Evolutionary conservation across 805 yeast genomes (phyloP).

Genomic region (Pichia cephalocereana): DNA sequence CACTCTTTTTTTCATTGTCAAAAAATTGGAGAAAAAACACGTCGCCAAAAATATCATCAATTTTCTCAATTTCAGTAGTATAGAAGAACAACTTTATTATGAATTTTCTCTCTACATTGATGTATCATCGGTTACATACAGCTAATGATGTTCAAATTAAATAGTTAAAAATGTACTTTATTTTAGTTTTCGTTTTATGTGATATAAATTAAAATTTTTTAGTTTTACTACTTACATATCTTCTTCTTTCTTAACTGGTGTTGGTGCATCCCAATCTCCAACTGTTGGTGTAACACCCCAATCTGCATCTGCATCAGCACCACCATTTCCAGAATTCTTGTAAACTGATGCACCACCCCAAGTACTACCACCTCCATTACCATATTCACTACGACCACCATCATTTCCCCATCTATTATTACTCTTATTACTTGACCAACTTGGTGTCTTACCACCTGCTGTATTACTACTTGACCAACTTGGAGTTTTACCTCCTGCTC

Average conservation of each 20-base stretch:
- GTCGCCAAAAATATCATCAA: neutral
- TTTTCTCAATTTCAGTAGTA: too few relatives aligned
- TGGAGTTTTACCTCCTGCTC: conserved; percentile 37
- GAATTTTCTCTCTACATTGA: too few relatives aligned
- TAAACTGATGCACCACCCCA: conserved; percentile 30
- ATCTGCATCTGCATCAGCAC: conserved; percentile 16
- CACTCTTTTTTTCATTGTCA: too few relatives aligned
- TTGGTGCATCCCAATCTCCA: conserved; percentile 40
- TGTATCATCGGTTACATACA: too few relatives aligned
- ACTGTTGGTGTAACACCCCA: conserved; percentile 37
- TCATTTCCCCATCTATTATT: conserved; percentile 33
- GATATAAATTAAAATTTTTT: neutral
- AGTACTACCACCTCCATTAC: conserved; percentile 15
- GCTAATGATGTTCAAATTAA: too few relatives aligned
- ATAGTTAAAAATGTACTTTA: too few relatives aligned
- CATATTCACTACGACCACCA: conserved; percentile 21
- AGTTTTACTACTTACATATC: conserved; percentile 8
- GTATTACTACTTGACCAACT: conserved; percentile 35
- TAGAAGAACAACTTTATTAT: too few relatives aligned
- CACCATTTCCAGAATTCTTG: conserved; percentile 20
- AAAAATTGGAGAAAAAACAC: neutral
- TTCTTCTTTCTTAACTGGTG: conserved; percentile 28
- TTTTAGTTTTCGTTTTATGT: too few relatives aligned
- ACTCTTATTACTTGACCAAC: conserved; percentile 31
- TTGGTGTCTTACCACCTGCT: conserved; percentile 33